These are phyloP conservation scores for Blastomyces emzantsi DNA, from an alignment of 2,329 filamentous ascomycete species.

Conservation along the genomic window DNA sequence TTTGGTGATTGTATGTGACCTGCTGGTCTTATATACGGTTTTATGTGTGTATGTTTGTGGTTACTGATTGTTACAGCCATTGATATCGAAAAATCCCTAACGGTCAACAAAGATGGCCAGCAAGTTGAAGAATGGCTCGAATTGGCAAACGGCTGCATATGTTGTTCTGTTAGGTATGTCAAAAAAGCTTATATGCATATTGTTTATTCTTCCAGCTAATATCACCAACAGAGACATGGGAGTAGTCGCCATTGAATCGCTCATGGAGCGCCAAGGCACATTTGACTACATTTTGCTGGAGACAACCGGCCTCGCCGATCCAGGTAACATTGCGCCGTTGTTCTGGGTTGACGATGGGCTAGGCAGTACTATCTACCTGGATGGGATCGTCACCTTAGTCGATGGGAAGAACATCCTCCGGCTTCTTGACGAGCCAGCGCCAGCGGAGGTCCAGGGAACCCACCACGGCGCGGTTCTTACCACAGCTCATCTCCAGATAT, in stretches of 20 bases:
- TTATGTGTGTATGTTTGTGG: background rate
- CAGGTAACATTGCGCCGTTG: slow-evolving; percentile 86
- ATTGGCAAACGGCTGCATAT: slow-evolving; percentile 93
- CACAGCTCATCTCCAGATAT: slow-evolving; percentile 92
- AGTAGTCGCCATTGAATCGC: slow-evolving; percentile 85
- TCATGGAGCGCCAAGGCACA: slow-evolving; percentile 87
- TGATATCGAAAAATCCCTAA: slow-evolving; percentile 93
- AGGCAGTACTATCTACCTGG: slow-evolving; percentile 89
- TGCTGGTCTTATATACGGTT: slow-evolving; percentile 6
- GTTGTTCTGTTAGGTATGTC: slow-evolving; percentile 81
- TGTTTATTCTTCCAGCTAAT: slow-evolving; percentile 8
- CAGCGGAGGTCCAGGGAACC: slow-evolving; percentile 28
- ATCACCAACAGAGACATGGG: slow-evolving; percentile 61
- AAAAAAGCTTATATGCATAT: background rate
- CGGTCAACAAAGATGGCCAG: slow-evolving; percentile 73
- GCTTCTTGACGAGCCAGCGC: slow-evolving; percentile 61
- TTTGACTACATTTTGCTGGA: slow-evolving; percentile 98
- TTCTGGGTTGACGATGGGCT: slow-evolving; percentile 98
- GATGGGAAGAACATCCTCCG: slow-evolving; percentile 87
- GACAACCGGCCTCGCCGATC: slow-evolving; percentile 90
- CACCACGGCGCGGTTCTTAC: slow-evolving; percentile 63
- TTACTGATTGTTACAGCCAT: slow-evolving; percentile 48
- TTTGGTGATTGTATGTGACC: slow-evolving; percentile 64
- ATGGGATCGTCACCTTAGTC: slow-evolving; percentile 91
- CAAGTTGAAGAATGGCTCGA: slow-evolving; percentile 92